Evolutionary conservation across 108 stramenopile genomes (phyloP), one percentile per base, ranked within the genome.

Genomic region (Cylindrotheca fusiformis): DNA sequence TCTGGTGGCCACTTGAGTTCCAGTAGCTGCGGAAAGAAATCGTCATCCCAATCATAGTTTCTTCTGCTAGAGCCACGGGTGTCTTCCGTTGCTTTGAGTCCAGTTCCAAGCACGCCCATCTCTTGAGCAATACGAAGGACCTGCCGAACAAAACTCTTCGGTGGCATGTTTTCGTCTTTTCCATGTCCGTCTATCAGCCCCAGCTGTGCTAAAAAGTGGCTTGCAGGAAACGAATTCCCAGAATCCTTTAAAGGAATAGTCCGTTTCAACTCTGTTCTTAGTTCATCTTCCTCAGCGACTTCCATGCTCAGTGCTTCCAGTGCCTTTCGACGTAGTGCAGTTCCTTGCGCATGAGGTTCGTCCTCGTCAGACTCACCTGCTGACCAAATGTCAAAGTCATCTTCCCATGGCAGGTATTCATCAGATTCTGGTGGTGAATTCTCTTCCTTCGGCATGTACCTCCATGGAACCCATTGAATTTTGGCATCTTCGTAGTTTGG

Each of bases 1-100:
- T 82, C 81, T 4, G 81, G 81, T 33, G 85, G 85, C 81, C 79
- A 86, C 30, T 63, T 73, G 0, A 86, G 68, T 50, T 86, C 85
- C 27, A 86, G 49, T 0, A 86, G 49, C 48, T 86, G 75, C 19
- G 80, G 80, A 30, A 86, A 80, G 54, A 79, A 83, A 29, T 75
- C 65, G 22, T 75, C 77, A 49, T 83, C 74, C 69, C 72, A 74
- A 25, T 72, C 52, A 1, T 28, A 49, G 28, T 55, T 45, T 5
- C 29, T 27, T 18, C 59, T 20, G 24, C 47, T 27, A 19, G 33
- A 50, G 0, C 57, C 56, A 14, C 60, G 33, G 23, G 17, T 63
- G 8, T 63, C 63, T 19, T 52, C 30, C 12, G 72, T 77, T 52
- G 65, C 80, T 32, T 52, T 49, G 19, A 86, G 27, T 1, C 85